phyloP scores from a whole-genome alignment of 179 eudicot species.

The Vitellaria paradoxa region DNA sequence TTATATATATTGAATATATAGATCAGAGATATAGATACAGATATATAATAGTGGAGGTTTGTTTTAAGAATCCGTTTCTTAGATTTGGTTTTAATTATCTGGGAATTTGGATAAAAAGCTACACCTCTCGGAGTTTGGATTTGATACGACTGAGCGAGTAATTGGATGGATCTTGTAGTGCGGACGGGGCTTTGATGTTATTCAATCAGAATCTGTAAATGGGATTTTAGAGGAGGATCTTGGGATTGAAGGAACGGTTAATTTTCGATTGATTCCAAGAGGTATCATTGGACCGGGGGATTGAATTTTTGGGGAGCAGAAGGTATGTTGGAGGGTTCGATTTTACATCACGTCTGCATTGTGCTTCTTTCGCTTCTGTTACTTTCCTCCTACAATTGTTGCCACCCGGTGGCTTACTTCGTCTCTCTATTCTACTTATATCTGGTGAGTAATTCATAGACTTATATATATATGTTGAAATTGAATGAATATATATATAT shows the following conservation, averaged over 20 bases:
- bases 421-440: slow-evolving; percentile 61
- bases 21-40: no score
- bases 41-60: no score
- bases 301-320: slow-evolving; percentile 16
- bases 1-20: no score
- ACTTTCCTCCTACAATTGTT: slow-evolving; percentile 51
- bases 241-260: not conserved
- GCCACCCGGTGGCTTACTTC: slow-evolving; percentile 54
- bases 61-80: no score
- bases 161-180: no score
- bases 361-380: slow-evolving; percentile 66
- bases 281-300: not conserved
- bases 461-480: not conserved
- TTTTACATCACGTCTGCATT: slow-evolving; percentile 74
- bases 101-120: no score
- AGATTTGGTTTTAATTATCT: no score
- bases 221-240: not conserved
- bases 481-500: not conserved
- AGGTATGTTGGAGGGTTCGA: slow-evolving; percentile 58
- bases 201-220: not conserved
- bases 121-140: no score
- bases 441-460: slow-evolving; percentile 38
- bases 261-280: not conserved
- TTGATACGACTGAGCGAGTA: no score
- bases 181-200: no score